Percentiles rank a stretch among this genome's conserved stretches.
phyloP scores from a whole-genome alignment of 371 early-diverging fungal species.

The Haplosporangium sp. region DNA sequence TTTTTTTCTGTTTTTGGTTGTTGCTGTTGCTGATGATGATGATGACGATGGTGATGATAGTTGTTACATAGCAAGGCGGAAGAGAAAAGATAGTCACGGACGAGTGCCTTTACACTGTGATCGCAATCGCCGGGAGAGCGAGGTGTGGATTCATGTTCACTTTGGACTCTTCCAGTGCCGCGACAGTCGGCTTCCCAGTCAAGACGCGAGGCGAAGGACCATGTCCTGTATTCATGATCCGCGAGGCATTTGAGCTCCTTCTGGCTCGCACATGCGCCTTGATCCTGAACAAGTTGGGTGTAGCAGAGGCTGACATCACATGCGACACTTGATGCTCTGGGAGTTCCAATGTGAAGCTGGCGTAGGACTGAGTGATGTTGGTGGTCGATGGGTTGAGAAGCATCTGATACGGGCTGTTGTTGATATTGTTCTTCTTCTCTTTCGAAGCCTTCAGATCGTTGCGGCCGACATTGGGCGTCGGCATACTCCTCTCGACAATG shows the following conservation, averaged over 20 bases:
- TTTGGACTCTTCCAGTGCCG: conserved; percentile 6
- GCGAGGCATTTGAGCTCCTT: conserved; percentile 1
- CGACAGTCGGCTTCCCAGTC: conserved; percentile 4
- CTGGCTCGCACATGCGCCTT: conserved; percentile 7
- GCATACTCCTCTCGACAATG: conserved; percentile 1
- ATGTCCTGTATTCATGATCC: conserved; percentile 6
- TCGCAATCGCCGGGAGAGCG: conserved; percentile 1
- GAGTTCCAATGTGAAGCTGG: conserved; percentile 31
- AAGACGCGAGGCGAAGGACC: conserved; percentile 21
- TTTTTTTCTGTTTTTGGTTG: neutral
- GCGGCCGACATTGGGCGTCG: neutral
- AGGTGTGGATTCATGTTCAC: conserved; percentile 20
- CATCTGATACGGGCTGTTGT: conserved; percentile 29
- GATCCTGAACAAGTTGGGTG: conserved; percentile 21
- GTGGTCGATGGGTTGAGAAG: conserved; percentile 25
- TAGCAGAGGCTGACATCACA: conserved; percentile 18
- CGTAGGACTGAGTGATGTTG: conserved; percentile 37
- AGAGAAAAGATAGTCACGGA: neutral
- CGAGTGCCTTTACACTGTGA: conserved; percentile 1
- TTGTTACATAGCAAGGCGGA: neutral
- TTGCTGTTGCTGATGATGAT: conserved; percentile 2
- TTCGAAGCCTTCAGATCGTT: neutral
- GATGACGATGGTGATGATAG: neutral
- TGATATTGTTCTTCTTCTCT: conserved; percentile 3
- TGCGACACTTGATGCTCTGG: conserved; percentile 21